Conservation (phyloP, 192 early-diverging fungal species). For the Chytriomyces hyalinus region DNA sequence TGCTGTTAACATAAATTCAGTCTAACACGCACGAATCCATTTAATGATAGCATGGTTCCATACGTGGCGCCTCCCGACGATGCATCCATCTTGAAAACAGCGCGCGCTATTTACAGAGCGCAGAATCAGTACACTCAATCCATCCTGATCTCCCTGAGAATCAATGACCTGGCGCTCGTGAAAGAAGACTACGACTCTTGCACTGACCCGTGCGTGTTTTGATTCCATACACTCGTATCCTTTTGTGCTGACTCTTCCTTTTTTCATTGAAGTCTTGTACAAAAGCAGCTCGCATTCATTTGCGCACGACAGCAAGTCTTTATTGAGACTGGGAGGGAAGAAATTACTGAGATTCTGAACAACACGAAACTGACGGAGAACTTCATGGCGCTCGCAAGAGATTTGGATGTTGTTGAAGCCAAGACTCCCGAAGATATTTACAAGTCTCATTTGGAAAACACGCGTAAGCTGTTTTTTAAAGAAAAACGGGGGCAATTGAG, state of each 20-base stretch:
- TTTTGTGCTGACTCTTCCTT: background rate
- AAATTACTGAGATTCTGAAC: slow-evolving; percentile 84
- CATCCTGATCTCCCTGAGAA: slow-evolving; percentile 81
- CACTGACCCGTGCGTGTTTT: slow-evolving; percentile 61
- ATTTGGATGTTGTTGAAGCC: slow-evolving; percentile 93
- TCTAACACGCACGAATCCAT: background rate
- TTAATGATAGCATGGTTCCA: slow-evolving; percentile 60
- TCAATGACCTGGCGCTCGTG: slow-evolving; percentile 82
- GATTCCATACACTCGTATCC: background rate
- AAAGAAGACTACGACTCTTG: slow-evolving; percentile 86
- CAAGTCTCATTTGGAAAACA: slow-evolving; percentile 94
- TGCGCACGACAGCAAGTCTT: slow-evolving; percentile 87
- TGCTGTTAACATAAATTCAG: slow-evolving; percentile 61
- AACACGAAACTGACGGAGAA: slow-evolving; percentile 86
- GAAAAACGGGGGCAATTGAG: too few species aligned
- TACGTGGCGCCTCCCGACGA: slow-evolving; percentile 92
- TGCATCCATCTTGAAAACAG: slow-evolving; percentile 78
- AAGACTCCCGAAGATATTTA: slow-evolving; percentile 98
- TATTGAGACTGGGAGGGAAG: slow-evolving; percentile 80
- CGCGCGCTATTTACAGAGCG: slow-evolving; percentile 88
- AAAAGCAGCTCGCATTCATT: slow-evolving; percentile 96
- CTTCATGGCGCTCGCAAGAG: slow-evolving; percentile 86
- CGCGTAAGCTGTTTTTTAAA: slow-evolving; percentile 54
- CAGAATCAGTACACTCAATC: slow-evolving; percentile 82
- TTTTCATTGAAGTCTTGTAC: slow-evolving; percentile 60